phyloP scores from a whole-genome alignment of 768 basidiomycete genomes.

The Lyophyllum decastes region DNA sequence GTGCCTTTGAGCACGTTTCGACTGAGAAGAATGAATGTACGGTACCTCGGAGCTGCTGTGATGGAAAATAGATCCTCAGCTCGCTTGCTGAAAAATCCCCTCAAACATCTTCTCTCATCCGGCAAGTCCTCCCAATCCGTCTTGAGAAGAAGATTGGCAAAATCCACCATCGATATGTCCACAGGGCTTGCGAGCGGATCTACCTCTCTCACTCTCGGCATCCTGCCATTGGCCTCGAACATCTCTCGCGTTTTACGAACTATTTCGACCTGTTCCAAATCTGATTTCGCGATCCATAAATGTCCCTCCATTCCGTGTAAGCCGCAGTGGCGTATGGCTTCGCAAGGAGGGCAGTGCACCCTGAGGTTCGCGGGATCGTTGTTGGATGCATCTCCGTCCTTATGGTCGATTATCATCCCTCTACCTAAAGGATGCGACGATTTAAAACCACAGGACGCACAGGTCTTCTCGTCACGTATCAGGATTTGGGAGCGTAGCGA shows the following conservation, averaged over 20 bases:
- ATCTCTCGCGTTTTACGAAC: slow-evolving; percentile 14
- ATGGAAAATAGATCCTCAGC: background rate
- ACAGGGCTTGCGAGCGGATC: slow-evolving; percentile 9
- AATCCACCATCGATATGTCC: slow-evolving; percentile 4
- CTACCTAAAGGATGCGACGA: slow-evolving; percentile 2
- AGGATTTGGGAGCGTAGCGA: slow-evolving; percentile 7
- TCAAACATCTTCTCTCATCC: background rate
- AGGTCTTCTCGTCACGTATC: slow-evolving; percentile 10
- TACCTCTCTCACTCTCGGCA: slow-evolving; percentile 13
- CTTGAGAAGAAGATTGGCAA: slow-evolving; percentile 2
- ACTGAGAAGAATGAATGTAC: background rate
- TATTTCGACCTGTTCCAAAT: slow-evolving; percentile 19
- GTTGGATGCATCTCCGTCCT: slow-evolving; percentile 11
- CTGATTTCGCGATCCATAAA: slow-evolving; percentile 5
- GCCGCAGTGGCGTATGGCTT: slow-evolving; percentile 15
- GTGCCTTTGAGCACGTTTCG: background rate
- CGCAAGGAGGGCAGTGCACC: slow-evolving; percentile 14
- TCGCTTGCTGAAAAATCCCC: slow-evolving; percentile 7
- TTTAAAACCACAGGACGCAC: slow-evolving; percentile 9
- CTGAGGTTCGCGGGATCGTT: slow-evolving; percentile 11
- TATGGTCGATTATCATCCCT: slow-evolving; percentile 11
- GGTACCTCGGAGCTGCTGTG: background rate
- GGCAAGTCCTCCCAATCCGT: slow-evolving; percentile 2
- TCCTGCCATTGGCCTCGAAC: slow-evolving; percentile 11
- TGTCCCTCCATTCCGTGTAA: slow-evolving; percentile 4